Evolutionary conservation across 129 eudicot genomes (phyloP), one percentile per base, ranked within the genome.

Genomic region (Oenanthe sinensis): DNA sequence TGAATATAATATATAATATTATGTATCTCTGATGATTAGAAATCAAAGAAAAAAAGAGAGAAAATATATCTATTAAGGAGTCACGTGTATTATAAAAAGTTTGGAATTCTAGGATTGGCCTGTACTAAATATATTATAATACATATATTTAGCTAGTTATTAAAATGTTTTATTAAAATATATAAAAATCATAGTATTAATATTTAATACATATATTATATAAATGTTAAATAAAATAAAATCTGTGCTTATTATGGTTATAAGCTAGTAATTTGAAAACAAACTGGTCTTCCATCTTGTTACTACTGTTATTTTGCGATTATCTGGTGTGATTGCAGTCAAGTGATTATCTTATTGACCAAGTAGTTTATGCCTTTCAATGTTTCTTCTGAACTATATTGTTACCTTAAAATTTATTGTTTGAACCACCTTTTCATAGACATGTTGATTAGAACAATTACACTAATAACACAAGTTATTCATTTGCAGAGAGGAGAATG

Each of bases 401-500:
- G 67, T 58, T 58, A n/a, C 28, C 4, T 48, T 48, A 48, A 48
- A 60, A 9, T n/a, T 4, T 24, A 10, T 24, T n/a, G 65, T 60
- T 60, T 60, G 13, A 24, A 60, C 33, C 12, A 24, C 36, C 65
- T 60, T 60, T 60, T 60, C 0, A 60, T 60, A 60, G 36, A 60
- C 15, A 24, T 24, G 33, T 24, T 60, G 68, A 60, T 60, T 20
- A n/a, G 68, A 60, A 58, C 33, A n/a, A n/a, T 8, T 58, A 71
- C 75, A 37, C 49, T 42, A 19, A 40, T 8, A 7, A 42, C 15
- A n/a, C n/a, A 42, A 37, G 13, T 39, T n/a, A 42, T 71, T 71
- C 8, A 11, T 19, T 77, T 83, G 78, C 88, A 95, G 98, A 95
- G 28, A 87, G 98, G 90, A 88, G 98, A 81, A 83, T 85, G 68